These are phyloP conservation scores for Megacollybia platyphylla DNA, from an alignment of 1,284 basidiomycete species.

Conservation along the genomic window DNA sequence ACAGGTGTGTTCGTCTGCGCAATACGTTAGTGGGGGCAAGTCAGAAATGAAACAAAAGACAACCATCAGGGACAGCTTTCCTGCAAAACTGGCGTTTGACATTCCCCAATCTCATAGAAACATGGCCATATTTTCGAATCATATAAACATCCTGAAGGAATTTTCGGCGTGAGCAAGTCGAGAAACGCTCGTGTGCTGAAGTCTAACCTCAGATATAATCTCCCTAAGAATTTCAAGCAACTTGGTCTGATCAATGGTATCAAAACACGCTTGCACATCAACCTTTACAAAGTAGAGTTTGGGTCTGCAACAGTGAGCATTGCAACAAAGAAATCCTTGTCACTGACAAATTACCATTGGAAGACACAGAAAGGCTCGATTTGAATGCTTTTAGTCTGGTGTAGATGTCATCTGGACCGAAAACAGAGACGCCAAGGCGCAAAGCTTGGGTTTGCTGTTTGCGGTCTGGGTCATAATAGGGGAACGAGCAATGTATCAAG, in stretches of 20 bases:
- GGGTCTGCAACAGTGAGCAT: constrained; percentile 35
- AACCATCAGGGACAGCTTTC: constrained; percentile 60
- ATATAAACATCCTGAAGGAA: constrained; percentile 48
- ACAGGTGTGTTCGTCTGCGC: constrained; percentile 55
- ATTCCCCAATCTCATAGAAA: constrained; percentile 37
- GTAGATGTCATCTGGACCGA: constrained; percentile 79
- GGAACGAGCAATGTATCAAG: neutral
- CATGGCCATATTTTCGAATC: constrained; percentile 52
- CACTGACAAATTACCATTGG: constrained; percentile 41
- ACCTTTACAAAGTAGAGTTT: constrained; percentile 92
- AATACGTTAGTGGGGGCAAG: neutral
- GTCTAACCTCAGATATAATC: constrained; percentile 61
- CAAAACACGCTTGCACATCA: constrained; percentile 93
- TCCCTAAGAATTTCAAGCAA: constrained; percentile 68
- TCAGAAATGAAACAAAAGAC: constrained; percentile 3
- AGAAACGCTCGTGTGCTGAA: neutral
- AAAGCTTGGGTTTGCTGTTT: constrained; percentile 49
- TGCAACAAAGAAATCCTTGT: constrained; percentile 1
- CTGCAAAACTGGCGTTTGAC: constrained; percentile 43
- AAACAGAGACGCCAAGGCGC: constrained; percentile 68
- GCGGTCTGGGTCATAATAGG: constrained; percentile 1
- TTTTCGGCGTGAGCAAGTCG: neutral
- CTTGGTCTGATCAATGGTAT: constrained; percentile 87
- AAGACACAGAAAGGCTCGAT: constrained; percentile 27
- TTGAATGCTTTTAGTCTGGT: constrained; percentile 64